Base-by-base conservation (phyloP, 176 grass and related monocot species). In the Musa itinerans region DNA sequence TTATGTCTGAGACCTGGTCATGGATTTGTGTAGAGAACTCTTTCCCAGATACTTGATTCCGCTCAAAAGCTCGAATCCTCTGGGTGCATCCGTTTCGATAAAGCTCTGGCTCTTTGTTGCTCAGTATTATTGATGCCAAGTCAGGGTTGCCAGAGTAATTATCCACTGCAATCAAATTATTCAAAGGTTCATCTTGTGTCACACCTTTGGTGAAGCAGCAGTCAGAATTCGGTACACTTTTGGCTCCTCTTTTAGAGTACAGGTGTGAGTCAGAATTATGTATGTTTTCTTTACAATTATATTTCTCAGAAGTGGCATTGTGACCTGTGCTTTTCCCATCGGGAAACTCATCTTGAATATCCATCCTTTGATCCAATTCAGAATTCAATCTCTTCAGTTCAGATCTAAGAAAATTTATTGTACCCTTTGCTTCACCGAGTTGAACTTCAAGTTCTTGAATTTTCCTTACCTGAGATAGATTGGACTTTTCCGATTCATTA, bases 61-160 rank as follows among this genome's bases (percentile, higher is more conserved):
- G 90, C 73, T 87, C 82, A 85, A 98, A 73, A 80, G 90, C 95
- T 24, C 52, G 88, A 65, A 91, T 88, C 55, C 95, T 82, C 63
- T 94, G 90, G 52, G 86, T 99, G 80, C 84, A 92, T 17, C 95
- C 86, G 69, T 78, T 87, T 67, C 85, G 82, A 76, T 83, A 89
- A 65, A 87, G 73, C 59, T 89, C 87, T 50, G 64, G 79, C 72
- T 92, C 88, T 81, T 92, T 87, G 76, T 73, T 87, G 68, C 85
- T 81, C 73, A 76, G 86, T 67, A 84, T 71, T 43, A 86, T 57
- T 63, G 84, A 84, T 79, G 81, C 57, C 10, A 76, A 71, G 78
- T 81, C 90, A 81, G 74, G 83, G 65, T 75, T 87, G 71, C 22
- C 73, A 25, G 51, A 61, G 53, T 71, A 53, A 24, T 48, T 58